These are phyloP conservation scores for Haplosporangium sp. DNA, from an alignment of 371 early-diverging fungal genomes.

Conservation along the genomic window DNA sequence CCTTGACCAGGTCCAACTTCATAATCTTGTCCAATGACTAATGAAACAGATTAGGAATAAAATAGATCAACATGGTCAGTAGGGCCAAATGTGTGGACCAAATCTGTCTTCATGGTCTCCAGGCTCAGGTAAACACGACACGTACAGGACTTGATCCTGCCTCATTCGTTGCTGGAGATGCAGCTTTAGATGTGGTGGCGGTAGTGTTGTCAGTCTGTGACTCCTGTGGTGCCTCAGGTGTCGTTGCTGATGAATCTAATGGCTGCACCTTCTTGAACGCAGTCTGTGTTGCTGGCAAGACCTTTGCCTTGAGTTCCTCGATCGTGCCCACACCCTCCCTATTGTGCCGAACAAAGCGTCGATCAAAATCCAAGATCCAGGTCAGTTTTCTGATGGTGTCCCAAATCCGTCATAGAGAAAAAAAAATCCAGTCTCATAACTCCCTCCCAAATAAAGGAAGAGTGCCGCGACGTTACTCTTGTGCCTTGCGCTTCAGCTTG, in stretches of 20 bases:
- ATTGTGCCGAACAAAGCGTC: not conserved
- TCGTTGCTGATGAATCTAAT: constrained; percentile 5
- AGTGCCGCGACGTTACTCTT: constrained; percentile 58
- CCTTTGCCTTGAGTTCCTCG: constrained; percentile 63
- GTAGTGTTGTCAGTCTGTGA: not conserved
- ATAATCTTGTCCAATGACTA: constrained; percentile 84
- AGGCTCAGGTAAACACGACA: too few relatives aligned
- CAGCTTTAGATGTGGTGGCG: too few relatives aligned
- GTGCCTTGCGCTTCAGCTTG: constrained; percentile 72
- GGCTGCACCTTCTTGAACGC: constrained; percentile 39
- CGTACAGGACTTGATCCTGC: too few relatives aligned
- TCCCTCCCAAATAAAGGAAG: not conserved
- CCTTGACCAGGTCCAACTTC: constrained; percentile 74
- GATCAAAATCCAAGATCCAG: not conserved
- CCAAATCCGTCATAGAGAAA: not conserved
- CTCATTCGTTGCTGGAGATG: too few relatives aligned
- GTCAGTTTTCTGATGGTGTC: not conserved
- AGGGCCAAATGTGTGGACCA: too few relatives aligned
- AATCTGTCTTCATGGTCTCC: too few relatives aligned
- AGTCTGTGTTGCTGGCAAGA: constrained; percentile 43
- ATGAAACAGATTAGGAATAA: not conserved
- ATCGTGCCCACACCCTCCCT: constrained; percentile 61
- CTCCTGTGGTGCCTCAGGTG: constrained; percentile 5
- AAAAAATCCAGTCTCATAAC: not conserved
- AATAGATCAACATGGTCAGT: not conserved